Evolutionary conservation across 805 yeast species (phyloP), one percentile per base, ranked within the genome.

Genomic region (Candida mattraensis): DNA sequence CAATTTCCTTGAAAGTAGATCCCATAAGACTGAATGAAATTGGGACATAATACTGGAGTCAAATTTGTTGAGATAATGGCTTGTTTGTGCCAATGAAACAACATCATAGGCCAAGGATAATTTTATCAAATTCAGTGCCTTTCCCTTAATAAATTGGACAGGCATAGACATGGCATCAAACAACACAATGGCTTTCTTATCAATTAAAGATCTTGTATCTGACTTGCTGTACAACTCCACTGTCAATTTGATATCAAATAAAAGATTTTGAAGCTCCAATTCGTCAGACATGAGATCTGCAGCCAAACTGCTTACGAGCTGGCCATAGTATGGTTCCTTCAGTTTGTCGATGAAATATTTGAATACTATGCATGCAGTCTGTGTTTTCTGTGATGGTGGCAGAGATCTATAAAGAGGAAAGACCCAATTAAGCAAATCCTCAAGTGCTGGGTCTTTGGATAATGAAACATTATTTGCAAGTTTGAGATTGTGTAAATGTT

Each of bases 391-490:
- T 0, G 81, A 58, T 1, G 65, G 63, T 1, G 69, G 53, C 22
- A 80, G 54, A 2, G 79, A 34, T 13, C 35, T 28, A 9, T 47
- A 40, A 23, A 78, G 64, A 1, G 70, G 59, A 15, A 58, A 53
- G 22, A 77, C 70, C 89, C 89, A 83, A n/a, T 64, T 58, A 3
- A 75, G 50, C 37, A 78, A 44, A 50, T 77, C 79, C 4, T 66
- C 47, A 6, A 71, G 47, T 7, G 64, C 53, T 32, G 51, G 50
- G 7, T 8, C 21, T 13, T 17, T 26, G 18, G 31, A 30, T 18
- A 34, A 26, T 3, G 23, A 4, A 14, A 25, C 21, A 13, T 21
- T 31, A 18, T 30, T 36, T 3, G 31, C 17, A 4, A 40, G 35
- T 9, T 48, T 32, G 30, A 47, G 49, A 34, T 28, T 25, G 5